Percentiles rank a stretch among this genome's conserved stretches.
Conservation (phyloP, 352 stramenopile species). For the Elongisporangium prolatum region DNA sequence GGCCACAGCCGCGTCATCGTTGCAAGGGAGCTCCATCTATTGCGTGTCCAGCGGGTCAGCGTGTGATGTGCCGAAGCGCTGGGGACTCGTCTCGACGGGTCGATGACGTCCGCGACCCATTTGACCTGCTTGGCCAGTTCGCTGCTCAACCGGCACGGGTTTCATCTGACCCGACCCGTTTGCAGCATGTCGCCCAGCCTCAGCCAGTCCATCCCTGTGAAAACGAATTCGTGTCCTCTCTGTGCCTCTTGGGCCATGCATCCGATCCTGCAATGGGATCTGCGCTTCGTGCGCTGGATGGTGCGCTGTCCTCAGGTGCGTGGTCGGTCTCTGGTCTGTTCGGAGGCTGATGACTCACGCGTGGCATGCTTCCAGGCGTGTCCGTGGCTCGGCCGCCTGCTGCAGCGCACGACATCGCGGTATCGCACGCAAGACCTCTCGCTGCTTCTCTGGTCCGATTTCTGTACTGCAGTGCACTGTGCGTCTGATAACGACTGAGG, state of each 20-base stretch:
- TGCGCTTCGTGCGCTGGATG: slow-evolving; percentile 31
- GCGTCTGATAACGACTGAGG: neutral
- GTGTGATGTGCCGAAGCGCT: neutral
- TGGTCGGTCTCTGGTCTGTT: neutral
- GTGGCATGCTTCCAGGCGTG: slow-evolving; percentile 6
- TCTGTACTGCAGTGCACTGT: neutral
- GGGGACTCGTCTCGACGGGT: neutral
- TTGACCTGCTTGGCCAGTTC: neutral
- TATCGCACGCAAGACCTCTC: slow-evolving; percentile 57
- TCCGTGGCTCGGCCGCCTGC: slow-evolving; percentile 27
- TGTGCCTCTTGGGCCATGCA: slow-evolving; percentile 9
- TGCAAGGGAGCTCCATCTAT: neutral
- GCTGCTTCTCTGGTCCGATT: slow-evolving; percentile 46
- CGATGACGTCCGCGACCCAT: neutral
- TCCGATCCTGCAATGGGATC: slow-evolving; percentile 54
- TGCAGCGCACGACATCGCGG: slow-evolving; percentile 52
- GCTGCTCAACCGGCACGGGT: neutral
- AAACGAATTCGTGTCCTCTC: slow-evolving; percentile 3
- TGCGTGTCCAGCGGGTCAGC: neutral
- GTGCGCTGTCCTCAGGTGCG: slow-evolving; percentile 33
- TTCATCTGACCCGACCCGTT: neutral
- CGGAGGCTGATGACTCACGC: slow-evolving; percentile 1
- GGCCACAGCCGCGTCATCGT: neutral
- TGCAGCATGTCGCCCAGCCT: neutral
- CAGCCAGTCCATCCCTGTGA: neutral